Evolutionary conservation across 768 basidiomycete genomes (phyloP), one percentile per base, ranked within the genome.

Genomic region (Leccinum incarnatum): DNA sequence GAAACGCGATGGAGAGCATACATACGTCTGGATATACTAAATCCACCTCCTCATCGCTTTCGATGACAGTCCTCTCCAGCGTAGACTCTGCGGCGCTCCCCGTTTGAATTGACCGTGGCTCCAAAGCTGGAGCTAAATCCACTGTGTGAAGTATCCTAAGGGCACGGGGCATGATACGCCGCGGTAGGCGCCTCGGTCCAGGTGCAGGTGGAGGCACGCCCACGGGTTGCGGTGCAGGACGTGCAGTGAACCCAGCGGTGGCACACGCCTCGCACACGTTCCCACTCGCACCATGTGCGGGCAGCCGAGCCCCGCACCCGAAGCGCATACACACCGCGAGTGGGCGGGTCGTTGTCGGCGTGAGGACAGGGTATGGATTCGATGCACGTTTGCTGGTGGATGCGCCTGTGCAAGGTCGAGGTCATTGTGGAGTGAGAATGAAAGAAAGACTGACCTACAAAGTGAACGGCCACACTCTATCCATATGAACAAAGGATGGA

Each of bases 21-120:
- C 64, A 40, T 19, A 71, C 69, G 23, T 69, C 62, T 11, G 71
- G 69, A 58, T 72, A 72, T 0, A 61, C 25, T 3, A 70, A 45
- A 7, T 70, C 62, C 4, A 59, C 14, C 21, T 68, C 62, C 21
- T 15, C 17, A 1, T 60, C 65, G 9, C 59, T 23, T 2, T 56
- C 51, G 12, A 27, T 29, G 1, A 19, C 55, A 15, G 12, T n/a
- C 30, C 10, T 10, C 15, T 36, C 12, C 32, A 34, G 25, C 10
- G 56, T 8, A 0, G 27, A 8, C 7, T 29, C 8, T 29, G 27
- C 11, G 5, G 1, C 47, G 9, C 2, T 37, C 8, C 42, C 17
- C 10, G 30, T 30, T 4, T 32, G 32, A 32, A 11, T 32, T 11
- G 32, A 14, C 32, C 12, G 14, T 14, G 34, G 5, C 2, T 11